Base-by-base conservation (phyloP, 2,329 filamentous ascomycete species). In the Arthrobotrys sinensis region DNA sequence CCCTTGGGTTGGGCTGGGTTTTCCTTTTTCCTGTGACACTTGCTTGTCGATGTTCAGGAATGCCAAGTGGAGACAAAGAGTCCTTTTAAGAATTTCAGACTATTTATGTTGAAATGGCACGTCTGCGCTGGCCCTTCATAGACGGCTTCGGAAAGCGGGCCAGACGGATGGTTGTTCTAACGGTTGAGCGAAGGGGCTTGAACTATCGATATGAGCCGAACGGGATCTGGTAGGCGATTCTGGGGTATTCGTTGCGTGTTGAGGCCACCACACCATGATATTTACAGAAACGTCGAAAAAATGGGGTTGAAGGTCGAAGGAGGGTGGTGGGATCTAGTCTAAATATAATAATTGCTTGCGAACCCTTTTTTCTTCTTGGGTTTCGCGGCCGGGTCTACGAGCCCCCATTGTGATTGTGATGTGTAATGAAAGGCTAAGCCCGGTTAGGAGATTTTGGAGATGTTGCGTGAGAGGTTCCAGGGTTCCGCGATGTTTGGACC, bases 291-390 rank as follows among this genome's bases (percentile, higher is more conserved):
- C 16, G 24, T 60, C 28, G 40, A 66, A 73, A 67, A 52, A 16
- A 10, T 43, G 24, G 24, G n/a, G 21, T 19, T 38, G 8, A 38
- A 60, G 36, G 19, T 57, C 19, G 65, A 66, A 65, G 57, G 43
- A 50, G 10, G 28, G 24, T 24, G 40, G 45, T n/a, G 32, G 64
- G 24, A 43, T 38, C 57, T 64, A 60, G 52, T 77, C 73, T 71
- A 77, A 71, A 66, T 77, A 77, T 77, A 71, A 77, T 77, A 67
- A 67, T 52, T 66, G 43, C 66, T 67, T 52, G 65, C 60, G 66
- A 77, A 57, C 52, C 48, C 48, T 66, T 38, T 57, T 48, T 48
- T 60, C 48, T 14, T 16, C n/a, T 11, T 32, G n/a, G 53, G 52
- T 52, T 43, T 50, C 46, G 40, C 21, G n/a, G n/a, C 73, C 73